Percentiles rank a stretch among this genome's conserved stretches.
These are phyloP conservation scores for Citrus inodora DNA, from an alignment of 345 rosid genomes.

Conservation along the genomic window DNA sequence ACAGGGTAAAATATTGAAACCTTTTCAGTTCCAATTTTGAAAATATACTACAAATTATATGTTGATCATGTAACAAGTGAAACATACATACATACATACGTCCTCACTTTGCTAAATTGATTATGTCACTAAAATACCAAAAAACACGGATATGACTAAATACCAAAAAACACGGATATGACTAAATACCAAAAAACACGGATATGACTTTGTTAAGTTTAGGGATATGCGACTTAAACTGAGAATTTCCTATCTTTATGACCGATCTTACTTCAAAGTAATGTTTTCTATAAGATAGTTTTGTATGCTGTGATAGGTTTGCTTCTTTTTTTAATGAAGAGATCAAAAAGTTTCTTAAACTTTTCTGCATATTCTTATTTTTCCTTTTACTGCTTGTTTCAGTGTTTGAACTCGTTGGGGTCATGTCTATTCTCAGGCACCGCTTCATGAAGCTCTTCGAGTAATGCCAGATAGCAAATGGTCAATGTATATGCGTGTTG, in stretches of 20 bases:
- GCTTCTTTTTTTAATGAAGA: not conserved
- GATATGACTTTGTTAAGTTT: too few species aligned
- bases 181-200: too few species aligned
- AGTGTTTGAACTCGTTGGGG: not conserved
- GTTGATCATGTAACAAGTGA: not conserved
- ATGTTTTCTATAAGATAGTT: not conserved
- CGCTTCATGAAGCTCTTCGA: slow-evolving; percentile 53
- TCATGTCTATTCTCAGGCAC: slow-evolving; percentile 37
- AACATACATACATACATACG: too few species aligned
- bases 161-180: too few species aligned
- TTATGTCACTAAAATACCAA: too few species aligned
- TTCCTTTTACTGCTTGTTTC: not conserved
- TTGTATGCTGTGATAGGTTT: not conserved
- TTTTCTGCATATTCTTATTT: not conserved
- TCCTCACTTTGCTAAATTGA: too few species aligned
- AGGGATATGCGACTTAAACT: not conserved
- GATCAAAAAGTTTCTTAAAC: not conserved
- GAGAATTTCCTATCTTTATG: not conserved
- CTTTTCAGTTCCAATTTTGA: not conserved
- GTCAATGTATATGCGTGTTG: slow-evolving; percentile 59
- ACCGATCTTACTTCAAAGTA: not conserved
- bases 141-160: too few species aligned
- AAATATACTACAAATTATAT: not conserved
- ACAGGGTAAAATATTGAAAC: not conserved
- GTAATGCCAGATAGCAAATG: slow-evolving; percentile 46